Conservation (phyloP, 2,329 filamentous ascomycete species). For the Fusarium bulbicola region DNA sequence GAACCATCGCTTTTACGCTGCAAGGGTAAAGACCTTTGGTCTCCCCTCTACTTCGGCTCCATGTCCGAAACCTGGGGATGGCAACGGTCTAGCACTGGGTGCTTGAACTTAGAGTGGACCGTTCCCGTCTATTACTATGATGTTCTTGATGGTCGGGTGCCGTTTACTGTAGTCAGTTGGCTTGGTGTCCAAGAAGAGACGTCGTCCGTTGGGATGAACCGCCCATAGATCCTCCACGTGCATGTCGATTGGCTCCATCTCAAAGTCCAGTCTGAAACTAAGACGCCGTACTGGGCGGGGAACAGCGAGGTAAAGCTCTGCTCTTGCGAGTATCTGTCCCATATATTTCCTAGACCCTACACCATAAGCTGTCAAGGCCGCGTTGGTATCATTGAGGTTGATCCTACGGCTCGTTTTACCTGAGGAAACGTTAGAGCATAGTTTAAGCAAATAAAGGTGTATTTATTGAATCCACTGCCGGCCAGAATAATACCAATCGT, state of each 20-base stretch:
- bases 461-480: too few species aligned
- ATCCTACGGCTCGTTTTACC: too few species aligned
- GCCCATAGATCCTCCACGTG: accelerated
- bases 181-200: background rate
- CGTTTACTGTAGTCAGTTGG: background rate
- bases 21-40: too few species aligned
- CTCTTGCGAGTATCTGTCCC: background rate
- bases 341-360: too few species aligned
- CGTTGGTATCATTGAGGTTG: too few species aligned
- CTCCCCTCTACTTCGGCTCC: background rate
- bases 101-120: background rate
- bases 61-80: background rate
- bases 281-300: accelerated
- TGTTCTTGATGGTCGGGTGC: accelerated
- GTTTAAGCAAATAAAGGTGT: too few species aligned
- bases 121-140: background rate
- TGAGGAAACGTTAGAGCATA: too few species aligned
- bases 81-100: background rate
- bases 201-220: accelerated
- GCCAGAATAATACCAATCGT: accelerated
- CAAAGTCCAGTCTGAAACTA: background rate
- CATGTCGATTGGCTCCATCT: too few species aligned
- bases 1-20: background rate
- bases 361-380: accelerated
- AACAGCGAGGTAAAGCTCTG: background rate